These are phyloP conservation scores for Cadophora sp. DNA, from an alignment of 2,329 filamentous ascomycete genomes.

Conservation along the genomic window DNA sequence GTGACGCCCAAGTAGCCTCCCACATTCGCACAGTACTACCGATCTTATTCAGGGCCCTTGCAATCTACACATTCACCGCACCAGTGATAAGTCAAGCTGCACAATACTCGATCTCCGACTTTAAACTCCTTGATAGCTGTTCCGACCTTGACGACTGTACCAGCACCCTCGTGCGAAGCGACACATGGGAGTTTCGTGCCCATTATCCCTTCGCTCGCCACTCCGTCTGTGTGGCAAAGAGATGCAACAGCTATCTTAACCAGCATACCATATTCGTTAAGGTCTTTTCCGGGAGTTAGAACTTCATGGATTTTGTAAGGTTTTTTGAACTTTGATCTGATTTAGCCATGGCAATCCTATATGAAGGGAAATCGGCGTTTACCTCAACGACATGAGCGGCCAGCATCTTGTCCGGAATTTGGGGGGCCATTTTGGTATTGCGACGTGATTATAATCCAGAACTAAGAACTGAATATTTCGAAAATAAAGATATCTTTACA, in stretches of 20 bases:
- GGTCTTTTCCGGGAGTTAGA: conserved; percentile 51
- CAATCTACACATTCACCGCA: conserved; percentile 63
- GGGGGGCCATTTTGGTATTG: conserved; percentile 26
- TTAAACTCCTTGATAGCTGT: conserved; percentile 42
- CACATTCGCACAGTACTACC: conserved; percentile 58
- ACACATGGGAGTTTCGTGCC: conserved; percentile 56
- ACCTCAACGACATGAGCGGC: conserved; percentile 56
- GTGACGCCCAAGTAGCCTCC: conserved; percentile 57
- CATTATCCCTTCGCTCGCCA: conserved; percentile 60
- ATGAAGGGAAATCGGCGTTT: neutral
- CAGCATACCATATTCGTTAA: conserved; percentile 59
- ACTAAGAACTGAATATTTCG: neutral
- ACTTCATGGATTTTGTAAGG: conserved; percentile 61
- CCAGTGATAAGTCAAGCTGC: conserved; percentile 57
- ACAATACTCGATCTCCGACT: conserved; percentile 56
- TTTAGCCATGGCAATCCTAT: no score
- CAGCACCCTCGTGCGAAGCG: conserved; percentile 50
- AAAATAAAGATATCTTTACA: neutral
- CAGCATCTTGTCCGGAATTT: conserved; percentile 53
- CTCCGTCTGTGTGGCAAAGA: conserved; percentile 67
- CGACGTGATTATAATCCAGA: neutral
- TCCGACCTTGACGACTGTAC: conserved; percentile 45
- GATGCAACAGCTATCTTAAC: conserved; percentile 60
- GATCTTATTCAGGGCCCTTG: conserved; percentile 53
- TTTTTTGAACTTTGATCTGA: conserved; percentile 52